Evolutionary conservation across 2,329 filamentous ascomycete species (phyloP), one percentile per base, ranked within the genome.

Genomic region (Metarhizium album): DNA sequence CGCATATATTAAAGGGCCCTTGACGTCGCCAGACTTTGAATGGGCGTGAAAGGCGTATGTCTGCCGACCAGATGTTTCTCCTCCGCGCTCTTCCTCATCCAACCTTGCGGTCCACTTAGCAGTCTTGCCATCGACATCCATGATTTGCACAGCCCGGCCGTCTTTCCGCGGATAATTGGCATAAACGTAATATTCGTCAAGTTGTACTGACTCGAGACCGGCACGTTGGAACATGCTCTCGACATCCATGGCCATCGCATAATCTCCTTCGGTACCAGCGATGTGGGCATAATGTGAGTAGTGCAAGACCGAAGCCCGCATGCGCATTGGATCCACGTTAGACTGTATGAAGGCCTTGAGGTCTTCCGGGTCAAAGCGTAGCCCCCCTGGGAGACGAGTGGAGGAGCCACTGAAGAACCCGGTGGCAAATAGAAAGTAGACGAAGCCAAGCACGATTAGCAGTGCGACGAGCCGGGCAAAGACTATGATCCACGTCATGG

Each of bases 231-330:
- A 95, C 65, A 85, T 79, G 60, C 82, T 82, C 66, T 90, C 79
- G 50, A 96, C 81, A 73, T 90, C 94, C 70, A 88, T 79, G 7
- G 88, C 91, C 50, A 95, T 75, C 45, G 85, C 87, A 60, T 85
- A 90, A 69, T 94, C 91, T 46, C 93, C 93, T 70, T 95, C 85
- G 3, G 90, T 95, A n/a, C 93, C 93, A 2, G 89, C 93, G 55
- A 97, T 76, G 67, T 97, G 93, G 54, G 93, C 87, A 64, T 87
- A 95, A 51, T 79, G 79, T 4, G 89, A 91, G 55, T 91, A 82
- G 62, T 90, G 86, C 60, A 79, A 73, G 53, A 95, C 70, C 52
- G 87, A 86, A 40, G 87, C 83, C 55, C 82, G 78, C 64, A 93
- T 85, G 47, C 77, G 75, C 53, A 75, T 74, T 50, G 80, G 74